These are phyloP conservation scores for Coniosporium tulheliwenetii DNA, from an alignment of 2,329 filamentous ascomycete genomes.

Conservation along the genomic window DNA sequence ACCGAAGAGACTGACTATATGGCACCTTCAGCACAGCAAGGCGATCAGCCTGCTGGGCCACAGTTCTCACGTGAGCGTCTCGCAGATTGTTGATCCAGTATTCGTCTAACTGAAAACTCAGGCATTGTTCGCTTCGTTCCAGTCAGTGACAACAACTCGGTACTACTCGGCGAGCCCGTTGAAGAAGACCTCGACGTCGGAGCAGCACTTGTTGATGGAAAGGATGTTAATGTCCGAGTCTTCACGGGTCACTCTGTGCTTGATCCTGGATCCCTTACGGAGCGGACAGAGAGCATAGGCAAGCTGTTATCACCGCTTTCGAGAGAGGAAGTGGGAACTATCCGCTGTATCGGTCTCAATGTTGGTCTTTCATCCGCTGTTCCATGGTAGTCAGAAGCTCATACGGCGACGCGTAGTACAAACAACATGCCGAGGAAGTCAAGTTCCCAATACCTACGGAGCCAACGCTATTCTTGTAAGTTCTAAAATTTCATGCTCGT, in stretches of 20 bases:
- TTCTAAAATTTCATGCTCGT: neutral
- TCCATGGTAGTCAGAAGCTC: neutral
- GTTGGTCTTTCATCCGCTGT: slow-evolving; percentile 12
- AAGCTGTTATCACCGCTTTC: slow-evolving; percentile 35
- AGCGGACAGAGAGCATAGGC: slow-evolving; percentile 27
- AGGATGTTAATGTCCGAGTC: slow-evolving; percentile 39
- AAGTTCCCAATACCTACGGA: slow-evolving; percentile 35
- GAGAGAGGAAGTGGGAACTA: slow-evolving; percentile 35
- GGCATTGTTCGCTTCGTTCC: neutral
- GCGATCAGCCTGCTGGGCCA: too few relatives aligned
- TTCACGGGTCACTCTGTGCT: slow-evolving; percentile 45
- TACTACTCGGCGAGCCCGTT: slow-evolving; percentile 1
- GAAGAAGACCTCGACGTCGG: slow-evolving; percentile 41
- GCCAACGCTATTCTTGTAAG: slow-evolving; percentile 23
- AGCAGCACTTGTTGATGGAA: slow-evolving; percentile 36
- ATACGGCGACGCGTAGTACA: slow-evolving; percentile 20
- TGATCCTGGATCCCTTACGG: slow-evolving; percentile 35
- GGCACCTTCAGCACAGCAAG: too few relatives aligned
- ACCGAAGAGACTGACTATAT: too few relatives aligned
- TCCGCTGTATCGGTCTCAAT: slow-evolving; percentile 44
- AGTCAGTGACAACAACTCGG: neutral
- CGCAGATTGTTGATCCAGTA: too few relatives aligned
- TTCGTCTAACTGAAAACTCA: neutral
- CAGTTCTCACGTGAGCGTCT: too few relatives aligned
- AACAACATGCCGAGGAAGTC: slow-evolving; percentile 26